Base-by-base conservation (phyloP, 441 rosid species). In the Syzygium malaccense region DNA sequence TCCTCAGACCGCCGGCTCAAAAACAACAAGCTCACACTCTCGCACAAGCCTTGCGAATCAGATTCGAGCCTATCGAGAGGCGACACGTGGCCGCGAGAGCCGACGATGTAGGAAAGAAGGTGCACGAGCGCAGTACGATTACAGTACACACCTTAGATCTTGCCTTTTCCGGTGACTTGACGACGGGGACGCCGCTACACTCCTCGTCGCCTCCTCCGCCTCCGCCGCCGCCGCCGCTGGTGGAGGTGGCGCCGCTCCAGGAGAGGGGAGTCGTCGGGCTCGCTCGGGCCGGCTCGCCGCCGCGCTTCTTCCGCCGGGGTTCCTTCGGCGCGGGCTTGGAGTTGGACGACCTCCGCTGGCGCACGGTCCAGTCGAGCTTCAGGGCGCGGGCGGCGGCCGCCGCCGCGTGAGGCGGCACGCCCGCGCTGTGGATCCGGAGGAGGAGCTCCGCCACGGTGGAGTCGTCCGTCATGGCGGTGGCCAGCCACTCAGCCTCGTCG, bases 281-380 rank as follows among this genome's bases (percentile, higher is more conserved):
- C 7, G 87, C 66, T 28, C 87, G 58, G 26, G 87, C 87, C 23
- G 58, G 87, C 87, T 85, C 66, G 19, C 28, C 68, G 13, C 13
- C 30, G 23, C 51, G 53, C 45, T 85, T 33, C 58, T 53, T 49
- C 56, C 15, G 41, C 60, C 49, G 1, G 28, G 20, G 13, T 13
- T 85, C 87, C 87, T 85, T 85, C 60, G 41, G 68, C n/a, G 45
- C 51, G 30, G 87, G 18, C 64, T 41, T 56, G 83, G 53, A 75
- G 83, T 75, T 75, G 83, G 83, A 75, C n/a, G 58, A 55, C 64
- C 87, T 56, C 30, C 68, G 87, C 64, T 58, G 64, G 20, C 87
- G 87, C 64, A 85, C 87, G 87, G 87, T 85, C 87, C 87, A 85
- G 87, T 85, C 87, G 53, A 85, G 87, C 83, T 23, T 75, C 83